A percentile compares a stretch with the other conserved stretches of the same genome.
These are phyloP conservation scores for Candida caryicola DNA, from an alignment of 805 yeast species.

Conservation along the genomic window DNA sequence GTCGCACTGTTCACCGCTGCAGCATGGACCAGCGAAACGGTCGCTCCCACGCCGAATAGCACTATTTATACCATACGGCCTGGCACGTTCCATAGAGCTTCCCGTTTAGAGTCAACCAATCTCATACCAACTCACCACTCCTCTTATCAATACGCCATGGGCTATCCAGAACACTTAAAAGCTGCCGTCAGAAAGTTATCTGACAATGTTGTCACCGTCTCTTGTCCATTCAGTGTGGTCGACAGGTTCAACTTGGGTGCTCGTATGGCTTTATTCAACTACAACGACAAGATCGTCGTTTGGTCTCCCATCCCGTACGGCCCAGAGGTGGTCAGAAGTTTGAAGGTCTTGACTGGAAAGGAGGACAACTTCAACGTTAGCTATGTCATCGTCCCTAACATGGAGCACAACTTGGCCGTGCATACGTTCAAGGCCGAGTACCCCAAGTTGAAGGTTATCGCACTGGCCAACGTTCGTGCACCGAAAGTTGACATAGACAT, in stretches of 20 bases:
- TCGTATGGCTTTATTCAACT: conserved; percentile 36
- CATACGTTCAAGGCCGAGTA: conserved; percentile 8
- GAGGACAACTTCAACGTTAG: conserved; percentile 8
- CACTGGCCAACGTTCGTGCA: conserved; percentile 6
- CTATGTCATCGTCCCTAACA: conserved; percentile 13
- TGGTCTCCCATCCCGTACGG: conserved; percentile 16
- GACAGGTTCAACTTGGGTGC: conserved; percentile 34
- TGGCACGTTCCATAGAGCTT: too few species aligned
- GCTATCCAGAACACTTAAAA: conserved; percentile 31
- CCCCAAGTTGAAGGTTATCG: conserved; percentile 14
- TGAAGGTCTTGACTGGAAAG: conserved; percentile 10
- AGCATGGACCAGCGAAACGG: too few species aligned
- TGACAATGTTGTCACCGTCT: conserved; percentile 29
- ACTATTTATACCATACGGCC: too few species aligned
- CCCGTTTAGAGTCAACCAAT: too few species aligned
- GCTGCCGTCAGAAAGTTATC: conserved; percentile 26
- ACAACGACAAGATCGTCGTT: conserved; percentile 18
- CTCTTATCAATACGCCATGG: too few species aligned
- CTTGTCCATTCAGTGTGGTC: conserved; percentile 31
- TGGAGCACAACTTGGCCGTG: conserved; percentile 13
- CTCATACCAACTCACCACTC: too few species aligned
- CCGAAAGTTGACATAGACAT: conserved; percentile 5
- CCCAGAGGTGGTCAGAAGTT: conserved; percentile 10
- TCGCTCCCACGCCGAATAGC: too few species aligned
- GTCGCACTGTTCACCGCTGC: too few species aligned